These are phyloP conservation scores for Termitomyces sp. DNA, from an alignment of 768 basidiomycete species.

Conservation along the genomic window DNA sequence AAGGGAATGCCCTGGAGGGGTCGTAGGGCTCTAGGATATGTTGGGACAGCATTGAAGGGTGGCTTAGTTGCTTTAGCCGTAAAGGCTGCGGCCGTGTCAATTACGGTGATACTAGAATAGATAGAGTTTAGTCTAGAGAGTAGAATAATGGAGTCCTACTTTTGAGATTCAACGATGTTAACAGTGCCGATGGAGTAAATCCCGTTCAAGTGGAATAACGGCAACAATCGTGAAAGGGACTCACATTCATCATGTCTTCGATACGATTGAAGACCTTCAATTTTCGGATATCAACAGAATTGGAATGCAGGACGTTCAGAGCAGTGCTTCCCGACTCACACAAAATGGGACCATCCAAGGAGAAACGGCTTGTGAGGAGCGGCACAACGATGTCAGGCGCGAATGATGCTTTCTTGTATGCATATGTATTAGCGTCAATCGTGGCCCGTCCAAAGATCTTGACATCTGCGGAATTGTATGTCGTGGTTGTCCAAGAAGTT, in stretches of 20 bases:
- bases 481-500: constrained; percentile 16
- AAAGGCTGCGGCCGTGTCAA: constrained; percentile 11
- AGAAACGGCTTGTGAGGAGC: constrained; percentile 12
- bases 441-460: constrained; percentile 16
- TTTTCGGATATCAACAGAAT: constrained; percentile 4
- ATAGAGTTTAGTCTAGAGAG: neutral
- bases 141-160: constrained; percentile 4
- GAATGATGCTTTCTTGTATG: constrained; percentile 7
- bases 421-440: constrained; percentile 14
- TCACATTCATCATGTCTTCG: constrained; percentile 12
- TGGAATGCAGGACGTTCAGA: constrained; percentile 14
- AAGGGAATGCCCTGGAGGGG: constrained; percentile 8
- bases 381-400: constrained; percentile 11
- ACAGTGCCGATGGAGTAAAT: constrained; percentile 2
- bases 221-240: neutral
- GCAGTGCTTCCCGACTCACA: constrained; percentile 13
- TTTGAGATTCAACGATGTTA: constrained; percentile 15
- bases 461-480: constrained; percentile 14
- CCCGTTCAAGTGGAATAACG: neutral
- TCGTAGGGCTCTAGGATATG: constrained; percentile 10
- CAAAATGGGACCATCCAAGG: constrained; percentile 14
- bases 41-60: neutral
- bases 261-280: constrained; percentile 16
- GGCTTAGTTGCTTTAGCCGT: constrained; percentile 15
- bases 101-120: constrained; percentile 11